Conservation (phyloP, 345 rosid genomes). For the Tarenaya hassleriana region DNA sequence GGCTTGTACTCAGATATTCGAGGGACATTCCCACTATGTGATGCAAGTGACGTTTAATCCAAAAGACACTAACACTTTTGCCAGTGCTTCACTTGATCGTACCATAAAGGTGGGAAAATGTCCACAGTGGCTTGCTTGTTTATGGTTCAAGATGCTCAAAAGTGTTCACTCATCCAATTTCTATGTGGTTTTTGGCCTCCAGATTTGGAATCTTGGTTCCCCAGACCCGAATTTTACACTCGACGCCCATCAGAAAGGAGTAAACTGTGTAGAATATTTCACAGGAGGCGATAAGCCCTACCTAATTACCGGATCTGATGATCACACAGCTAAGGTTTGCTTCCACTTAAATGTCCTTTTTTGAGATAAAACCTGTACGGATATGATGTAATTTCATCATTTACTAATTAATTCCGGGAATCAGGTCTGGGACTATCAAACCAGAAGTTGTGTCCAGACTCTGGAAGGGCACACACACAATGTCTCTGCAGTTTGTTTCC, state of each 20-base stretch:
- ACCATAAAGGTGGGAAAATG: constrained; percentile 64
- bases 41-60: constrained; percentile 99
- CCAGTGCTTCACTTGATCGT: constrained; percentile 97
- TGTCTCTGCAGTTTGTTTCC: constrained; percentile 78
- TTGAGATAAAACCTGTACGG: constrained; percentile 5
- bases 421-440: constrained; percentile 89
- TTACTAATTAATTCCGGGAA: constrained; percentile 20
- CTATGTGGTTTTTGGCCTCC: constrained; percentile 22
- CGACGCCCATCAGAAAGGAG: constrained; percentile 97
- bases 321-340: constrained; percentile 87
- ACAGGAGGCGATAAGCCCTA: constrained; percentile 94
- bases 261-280: constrained; percentile 86
- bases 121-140: constrained; percentile 8
- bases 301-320: constrained; percentile 88
- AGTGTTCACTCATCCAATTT: constrained; percentile 9
- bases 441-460: constrained; percentile 77
- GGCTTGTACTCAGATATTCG: constrained; percentile 86
- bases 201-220: constrained; percentile 98
- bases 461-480: constrained; percentile 82
- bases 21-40: constrained; percentile 99
- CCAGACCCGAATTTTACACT: constrained; percentile 90
- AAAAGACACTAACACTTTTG: constrained; percentile 86
- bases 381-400: constrained; percentile 12
- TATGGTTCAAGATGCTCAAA: constrained; percentile 11
- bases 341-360: constrained; percentile 8